Evolutionary conservation across 2,329 filamentous ascomycete species (phyloP).

Genomic region (Botrytis hyacinthi): DNA sequence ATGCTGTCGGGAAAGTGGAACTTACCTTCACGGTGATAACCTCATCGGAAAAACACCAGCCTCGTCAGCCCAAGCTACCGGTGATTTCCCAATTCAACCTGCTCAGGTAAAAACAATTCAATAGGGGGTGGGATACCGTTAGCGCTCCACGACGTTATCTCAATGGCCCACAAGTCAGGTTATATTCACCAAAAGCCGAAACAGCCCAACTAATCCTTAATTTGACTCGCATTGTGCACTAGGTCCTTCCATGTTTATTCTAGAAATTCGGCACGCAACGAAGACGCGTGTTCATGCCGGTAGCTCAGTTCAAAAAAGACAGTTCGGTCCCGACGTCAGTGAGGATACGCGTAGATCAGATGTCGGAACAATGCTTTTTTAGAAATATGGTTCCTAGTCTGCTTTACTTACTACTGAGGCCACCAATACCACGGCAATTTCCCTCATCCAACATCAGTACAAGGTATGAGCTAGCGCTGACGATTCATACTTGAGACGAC

Average conservation of each 20-base stretch:
- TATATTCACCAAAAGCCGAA: background rate
- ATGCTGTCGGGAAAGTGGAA: background rate
- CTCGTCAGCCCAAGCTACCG: background rate
- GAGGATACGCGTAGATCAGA: background rate
- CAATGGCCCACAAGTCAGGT: background rate
- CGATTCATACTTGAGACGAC: background rate
- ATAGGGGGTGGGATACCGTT: background rate
- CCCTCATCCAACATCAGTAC: background rate
- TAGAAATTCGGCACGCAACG: background rate
- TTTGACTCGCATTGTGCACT: background rate
- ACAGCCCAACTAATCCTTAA: background rate
- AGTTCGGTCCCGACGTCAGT: background rate
- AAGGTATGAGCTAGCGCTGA: background rate
- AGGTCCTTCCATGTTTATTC: background rate
- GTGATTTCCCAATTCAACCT: background rate
- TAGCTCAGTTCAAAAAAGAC: background rate
- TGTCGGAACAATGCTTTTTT: background rate
- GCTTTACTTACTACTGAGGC: background rate
- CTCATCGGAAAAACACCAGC: background rate
- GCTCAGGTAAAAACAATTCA: background rate
- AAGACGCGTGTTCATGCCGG: conserved; percentile 1
- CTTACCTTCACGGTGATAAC: background rate
- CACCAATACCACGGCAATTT: background rate
- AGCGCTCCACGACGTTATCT: background rate
- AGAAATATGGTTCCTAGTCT: background rate